These are phyloP conservation scores for Lipomyces mesembrius DNA, from an alignment of 805 yeast genomes.

Conservation along the genomic window DNA sequence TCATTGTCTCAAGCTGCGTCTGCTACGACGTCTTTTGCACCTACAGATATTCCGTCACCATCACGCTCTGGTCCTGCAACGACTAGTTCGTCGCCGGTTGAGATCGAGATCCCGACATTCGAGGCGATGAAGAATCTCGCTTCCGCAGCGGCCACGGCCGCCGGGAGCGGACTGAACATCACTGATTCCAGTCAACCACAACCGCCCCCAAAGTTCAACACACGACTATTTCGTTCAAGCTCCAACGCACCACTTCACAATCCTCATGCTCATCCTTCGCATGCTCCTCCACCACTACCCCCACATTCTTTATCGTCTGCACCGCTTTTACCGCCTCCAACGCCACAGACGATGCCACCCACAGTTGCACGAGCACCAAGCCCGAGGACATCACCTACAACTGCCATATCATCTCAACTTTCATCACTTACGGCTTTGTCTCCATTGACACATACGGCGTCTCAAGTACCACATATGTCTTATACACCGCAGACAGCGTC, in stretches of 20 bases:
- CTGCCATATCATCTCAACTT: constrained; percentile 1
- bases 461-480: constrained; percentile 8
- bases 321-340: constrained; percentile 4
- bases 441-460: constrained; percentile 8
- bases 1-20: constrained; percentile 30
- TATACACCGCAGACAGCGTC: constrained; percentile 5
- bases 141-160: constrained; percentile 26
- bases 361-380: constrained; percentile 4
- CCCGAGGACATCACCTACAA: constrained; percentile 6
- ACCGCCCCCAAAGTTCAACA: constrained; percentile 35
- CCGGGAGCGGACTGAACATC: constrained; percentile 10
- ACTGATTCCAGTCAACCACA: constrained; percentile 28
- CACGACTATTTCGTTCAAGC: constrained; percentile 41
- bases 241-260: constrained; percentile 21
- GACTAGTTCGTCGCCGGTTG: constrained; percentile 37
- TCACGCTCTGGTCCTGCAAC: constrained; percentile 11
- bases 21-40: constrained; percentile 10
- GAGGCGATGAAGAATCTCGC: constrained; percentile 39
- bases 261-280: constrained; percentile 13
- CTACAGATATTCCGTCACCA: constrained; percentile 1
- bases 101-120: constrained; percentile 43
- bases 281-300: constrained; percentile 7
- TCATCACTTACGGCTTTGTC: constrained; percentile 13
- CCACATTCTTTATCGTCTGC: not conserved
- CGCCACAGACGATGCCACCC: constrained; percentile 16